Conservation (phyloP, 2,329 filamentous ascomycete genomes). For the Penicillium sclerotiorum region DNA sequence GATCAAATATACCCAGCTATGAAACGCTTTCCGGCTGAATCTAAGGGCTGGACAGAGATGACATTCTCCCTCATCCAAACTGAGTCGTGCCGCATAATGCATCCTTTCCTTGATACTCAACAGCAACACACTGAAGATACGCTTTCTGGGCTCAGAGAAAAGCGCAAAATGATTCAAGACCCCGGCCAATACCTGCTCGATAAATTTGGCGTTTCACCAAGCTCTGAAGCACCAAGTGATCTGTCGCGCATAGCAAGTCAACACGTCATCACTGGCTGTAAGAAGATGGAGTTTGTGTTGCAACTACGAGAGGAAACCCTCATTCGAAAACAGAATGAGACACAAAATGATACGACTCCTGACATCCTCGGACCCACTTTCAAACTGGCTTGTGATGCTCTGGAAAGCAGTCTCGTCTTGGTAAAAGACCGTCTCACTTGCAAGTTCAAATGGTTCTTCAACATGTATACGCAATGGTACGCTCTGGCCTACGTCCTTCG, state of each 20-base stretch:
- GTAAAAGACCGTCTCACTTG: not conserved
- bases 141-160: not conserved
- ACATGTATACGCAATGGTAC: constrained; percentile 23
- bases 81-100: not conserved
- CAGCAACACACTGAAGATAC: not conserved
- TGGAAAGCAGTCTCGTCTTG: not conserved
- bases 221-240: not conserved
- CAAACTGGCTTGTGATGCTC: not conserved
- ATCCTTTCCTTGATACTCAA: not conserved
- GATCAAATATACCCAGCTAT: constrained; percentile 44
- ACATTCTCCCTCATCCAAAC: constrained; percentile 23
- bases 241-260: not conserved
- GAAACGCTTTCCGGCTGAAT: constrained; percentile 43
- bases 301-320: not conserved
- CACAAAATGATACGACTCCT: not conserved
- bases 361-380: not conserved
- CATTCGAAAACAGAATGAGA: not conserved
- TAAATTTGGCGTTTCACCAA: not conserved
- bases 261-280: not conserved
- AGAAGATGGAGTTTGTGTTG: not conserved
- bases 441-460: constrained; percentile 23
- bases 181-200: not conserved
- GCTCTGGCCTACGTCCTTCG: constrained; percentile 24
- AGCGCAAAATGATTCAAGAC: not conserved
- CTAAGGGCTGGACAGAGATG: constrained; percentile 50